Percentiles rank a stretch among this genome's conserved stretches.
Conservation (phyloP, 2,329 filamentous ascomycete genomes). For the Sporothrix brunneoviolacea region DNA sequence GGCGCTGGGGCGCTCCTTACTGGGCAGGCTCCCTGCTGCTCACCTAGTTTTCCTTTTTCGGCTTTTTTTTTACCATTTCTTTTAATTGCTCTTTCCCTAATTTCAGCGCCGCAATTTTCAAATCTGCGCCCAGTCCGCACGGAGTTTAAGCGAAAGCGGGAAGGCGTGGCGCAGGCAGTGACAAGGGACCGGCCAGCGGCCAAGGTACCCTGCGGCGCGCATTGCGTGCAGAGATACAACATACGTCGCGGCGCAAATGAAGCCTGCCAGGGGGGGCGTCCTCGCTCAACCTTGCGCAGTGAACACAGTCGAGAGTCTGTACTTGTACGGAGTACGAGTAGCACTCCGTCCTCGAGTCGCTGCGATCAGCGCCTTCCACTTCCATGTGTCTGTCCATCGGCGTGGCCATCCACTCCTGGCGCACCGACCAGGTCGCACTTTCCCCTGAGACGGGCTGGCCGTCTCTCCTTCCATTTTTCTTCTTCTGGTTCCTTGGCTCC, state of each 20-base stretch:
- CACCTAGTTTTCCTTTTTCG: not conserved
- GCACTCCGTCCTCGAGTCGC: no score
- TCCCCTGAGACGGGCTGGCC: no score
- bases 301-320: no score
- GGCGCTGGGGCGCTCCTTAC: not conserved
- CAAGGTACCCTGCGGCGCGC: not conserved
- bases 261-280: not conserved
- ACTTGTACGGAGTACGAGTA: no score
- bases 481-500: not conserved
- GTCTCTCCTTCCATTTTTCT: no score
- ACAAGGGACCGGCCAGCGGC: constrained; percentile 1
- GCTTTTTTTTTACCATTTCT: constrained; percentile 10
- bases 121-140: not conserved
- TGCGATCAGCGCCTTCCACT: not conserved
- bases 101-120: constrained; percentile 7
- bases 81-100: constrained; percentile 5
- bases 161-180: constrained; percentile 21
- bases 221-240: not conserved
- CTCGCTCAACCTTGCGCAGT: no score
- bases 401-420: not conserved
- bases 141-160: constrained; percentile 25
- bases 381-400: no score
- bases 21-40: not conserved
- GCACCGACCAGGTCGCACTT: not conserved
- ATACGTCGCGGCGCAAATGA: no score